Percentiles rank a stretch among this genome's conserved stretches.
Conservation (phyloP, 1,284 basidiomycete genomes). For the Pulchroboletus neoregius region DNA sequence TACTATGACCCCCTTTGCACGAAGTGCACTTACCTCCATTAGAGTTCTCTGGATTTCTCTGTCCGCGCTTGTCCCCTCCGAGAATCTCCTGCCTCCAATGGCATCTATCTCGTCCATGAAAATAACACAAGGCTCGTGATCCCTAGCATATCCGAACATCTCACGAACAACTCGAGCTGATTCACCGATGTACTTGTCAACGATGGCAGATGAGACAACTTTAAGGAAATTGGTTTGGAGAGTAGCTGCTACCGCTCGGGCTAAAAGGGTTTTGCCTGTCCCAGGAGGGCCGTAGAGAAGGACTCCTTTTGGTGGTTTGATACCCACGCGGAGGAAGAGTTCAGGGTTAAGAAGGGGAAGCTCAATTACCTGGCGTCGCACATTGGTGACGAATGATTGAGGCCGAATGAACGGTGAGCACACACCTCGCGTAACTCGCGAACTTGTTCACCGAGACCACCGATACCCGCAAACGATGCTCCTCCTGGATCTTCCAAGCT, state of each 20-base stretch:
- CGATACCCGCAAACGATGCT: constrained; percentile 95
- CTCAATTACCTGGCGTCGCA: constrained; percentile 76
- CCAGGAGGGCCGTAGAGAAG: constrained; percentile 92
- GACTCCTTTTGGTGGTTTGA: constrained; percentile 93
- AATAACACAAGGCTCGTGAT: constrained; percentile 99
- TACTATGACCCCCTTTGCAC: neutral
- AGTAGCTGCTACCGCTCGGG: constrained; percentile 94
- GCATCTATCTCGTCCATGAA: constrained; percentile 99
- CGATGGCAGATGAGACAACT: constrained; percentile 98
- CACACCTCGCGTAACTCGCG: constrained; percentile 90
- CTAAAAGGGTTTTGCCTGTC: constrained; percentile 94
- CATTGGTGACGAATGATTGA: neutral
- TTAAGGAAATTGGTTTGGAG: constrained; percentile 97
- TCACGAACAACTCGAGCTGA: constrained; percentile 92
- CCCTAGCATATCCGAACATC: constrained; percentile 97
- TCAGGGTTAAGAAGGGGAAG: constrained; percentile 95
- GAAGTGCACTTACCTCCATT: constrained; percentile 74
- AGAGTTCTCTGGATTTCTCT: constrained; percentile 98
- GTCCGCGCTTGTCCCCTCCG: constrained; percentile 98
- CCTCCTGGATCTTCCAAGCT: constrained; percentile 96
- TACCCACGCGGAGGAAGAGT: constrained; percentile 92
- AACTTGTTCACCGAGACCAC: constrained; percentile 94
- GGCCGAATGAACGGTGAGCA: constrained; percentile 7
- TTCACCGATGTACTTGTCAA: constrained; percentile 99
- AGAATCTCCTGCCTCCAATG: constrained; percentile 93